Conservation (phyloP, 805 yeast genomes). For the Wickerhamiella parazyma region DNA sequence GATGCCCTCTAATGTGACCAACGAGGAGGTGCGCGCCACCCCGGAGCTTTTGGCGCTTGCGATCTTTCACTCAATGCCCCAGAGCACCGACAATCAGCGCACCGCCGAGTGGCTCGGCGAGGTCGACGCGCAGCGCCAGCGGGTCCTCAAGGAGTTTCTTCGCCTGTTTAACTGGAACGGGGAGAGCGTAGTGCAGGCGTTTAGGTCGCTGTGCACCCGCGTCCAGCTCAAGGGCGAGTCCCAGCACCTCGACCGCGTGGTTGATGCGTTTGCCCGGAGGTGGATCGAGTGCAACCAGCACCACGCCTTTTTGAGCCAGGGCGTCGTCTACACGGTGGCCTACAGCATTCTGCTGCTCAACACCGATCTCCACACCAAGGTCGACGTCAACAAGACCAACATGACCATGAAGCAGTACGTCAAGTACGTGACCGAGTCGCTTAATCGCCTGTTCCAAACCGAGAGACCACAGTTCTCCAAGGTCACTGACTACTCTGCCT, state of each 20-base stretch:
- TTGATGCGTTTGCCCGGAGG: constrained; percentile 52
- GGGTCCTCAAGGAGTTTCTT: constrained; percentile 29
- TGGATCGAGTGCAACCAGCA: constrained; percentile 40
- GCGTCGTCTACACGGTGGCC: constrained; percentile 54
- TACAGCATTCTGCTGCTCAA: constrained; percentile 61
- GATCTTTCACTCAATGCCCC: constrained; percentile 12
- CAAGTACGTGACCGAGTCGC: constrained; percentile 37
- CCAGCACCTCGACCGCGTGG: constrained; percentile 61
- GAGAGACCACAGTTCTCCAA: constrained; percentile 9
- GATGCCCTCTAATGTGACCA: constrained; percentile 5
- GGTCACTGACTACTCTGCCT: constrained; percentile 10
- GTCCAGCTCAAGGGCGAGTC: constrained; percentile 74
- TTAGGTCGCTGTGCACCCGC: constrained; percentile 47
- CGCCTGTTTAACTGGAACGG: constrained; percentile 32
- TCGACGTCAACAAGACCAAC: constrained; percentile 23
- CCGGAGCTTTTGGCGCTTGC: constrained; percentile 10
- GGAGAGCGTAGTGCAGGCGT: constrained; percentile 39
- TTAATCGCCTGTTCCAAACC: constrained; percentile 22
- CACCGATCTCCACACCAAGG: constrained; percentile 58
- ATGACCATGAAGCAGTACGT: constrained; percentile 34
- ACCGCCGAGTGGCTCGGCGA: constrained; percentile 13
- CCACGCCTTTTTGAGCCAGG: constrained; percentile 37
- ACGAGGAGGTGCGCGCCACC: constrained; percentile 6
- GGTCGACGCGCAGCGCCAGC: constrained; percentile 1
- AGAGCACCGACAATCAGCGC: constrained; percentile 7